phyloP scores from a whole-genome alignment of 805 yeast species.

The Metschnikowia koreensis region DNA sequence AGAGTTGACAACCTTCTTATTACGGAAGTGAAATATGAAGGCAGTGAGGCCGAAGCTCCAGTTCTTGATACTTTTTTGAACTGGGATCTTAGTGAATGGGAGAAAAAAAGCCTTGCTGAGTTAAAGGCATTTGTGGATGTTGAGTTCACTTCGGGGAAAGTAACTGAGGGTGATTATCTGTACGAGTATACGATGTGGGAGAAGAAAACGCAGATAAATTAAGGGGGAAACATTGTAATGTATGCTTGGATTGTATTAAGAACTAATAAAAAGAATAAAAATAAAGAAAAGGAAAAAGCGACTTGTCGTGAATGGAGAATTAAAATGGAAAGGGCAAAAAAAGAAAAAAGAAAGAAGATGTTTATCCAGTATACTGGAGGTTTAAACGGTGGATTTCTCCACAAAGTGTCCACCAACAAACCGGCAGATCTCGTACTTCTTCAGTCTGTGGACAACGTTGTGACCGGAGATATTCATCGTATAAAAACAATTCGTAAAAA shows the following conservation, averaged over 20 bases:
- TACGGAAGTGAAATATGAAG: slow-evolving; percentile 55
- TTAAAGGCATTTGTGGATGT: slow-evolving; percentile 41
- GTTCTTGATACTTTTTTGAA: slow-evolving; percentile 73
- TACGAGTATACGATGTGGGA: slow-evolving; percentile 66
- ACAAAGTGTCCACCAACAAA: slow-evolving; percentile 17
- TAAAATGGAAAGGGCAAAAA: background rate
- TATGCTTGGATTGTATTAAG: background rate
- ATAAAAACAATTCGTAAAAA: slow-evolving; percentile 24
- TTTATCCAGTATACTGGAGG: slow-evolving; percentile 9
- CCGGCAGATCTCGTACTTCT: background rate
- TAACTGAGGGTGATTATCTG: slow-evolving; percentile 39
- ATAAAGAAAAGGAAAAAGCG: background rate
- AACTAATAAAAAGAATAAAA: background rate
- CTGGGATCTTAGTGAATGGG: slow-evolving; percentile 34
- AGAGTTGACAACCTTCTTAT: slow-evolving; percentile 57
- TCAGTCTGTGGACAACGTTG: background rate
- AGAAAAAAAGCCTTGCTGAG: slow-evolving; percentile 28
- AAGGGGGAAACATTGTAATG: background rate
- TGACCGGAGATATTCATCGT: slow-evolving; percentile 18
- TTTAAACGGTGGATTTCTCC: slow-evolving; percentile 16
- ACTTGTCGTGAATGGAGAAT: too few relatives aligned
- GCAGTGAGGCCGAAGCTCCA: slow-evolving; percentile 29
- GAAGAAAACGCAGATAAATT: slow-evolving; percentile 7
- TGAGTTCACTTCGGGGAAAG: slow-evolving; percentile 27
- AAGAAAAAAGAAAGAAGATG: background rate